Percentiles rank a stretch among this genome's conserved stretches.
Conservation (phyloP, 495 filamentous ascomycete genomes). For the Lentithecium fluviatile region DNA sequence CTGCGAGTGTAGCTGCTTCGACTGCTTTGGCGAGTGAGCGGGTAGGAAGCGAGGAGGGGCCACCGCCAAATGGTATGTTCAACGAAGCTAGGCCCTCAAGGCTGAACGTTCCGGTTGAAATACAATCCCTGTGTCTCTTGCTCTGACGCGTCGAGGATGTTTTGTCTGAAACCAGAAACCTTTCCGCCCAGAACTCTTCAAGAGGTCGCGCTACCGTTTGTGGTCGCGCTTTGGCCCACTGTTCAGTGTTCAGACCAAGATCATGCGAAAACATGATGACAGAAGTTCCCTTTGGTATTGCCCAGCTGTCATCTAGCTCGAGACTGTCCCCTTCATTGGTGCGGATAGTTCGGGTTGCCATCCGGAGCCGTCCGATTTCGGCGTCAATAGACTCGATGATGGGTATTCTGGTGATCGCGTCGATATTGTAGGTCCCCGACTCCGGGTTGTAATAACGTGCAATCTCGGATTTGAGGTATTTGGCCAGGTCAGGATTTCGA, state of each 20-base stretch:
- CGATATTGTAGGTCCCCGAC: constrained; percentile 3
- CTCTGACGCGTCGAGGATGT: background rate
- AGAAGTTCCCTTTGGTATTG: background rate
- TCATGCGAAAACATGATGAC: constrained; percentile 12
- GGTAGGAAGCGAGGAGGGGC: background rate
- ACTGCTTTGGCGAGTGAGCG: constrained; percentile 1
- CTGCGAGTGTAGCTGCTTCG: constrained; percentile 8
- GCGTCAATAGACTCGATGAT: constrained; percentile 21
- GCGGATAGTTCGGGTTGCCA: background rate
- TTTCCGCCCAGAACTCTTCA: constrained; percentile 19
- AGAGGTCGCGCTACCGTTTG: constrained; percentile 7
- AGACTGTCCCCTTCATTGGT: background rate
- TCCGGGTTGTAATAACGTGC: background rate
- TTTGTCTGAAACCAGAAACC: constrained; percentile 15
- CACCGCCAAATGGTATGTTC: constrained; percentile 12
- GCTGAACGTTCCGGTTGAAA: constrained; percentile 11
- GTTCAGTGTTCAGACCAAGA: constrained; percentile 7
- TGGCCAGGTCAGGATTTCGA: background rate
- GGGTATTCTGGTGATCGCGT: background rate
- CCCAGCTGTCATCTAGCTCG: constrained; percentile 16
- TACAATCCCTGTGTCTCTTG: background rate
- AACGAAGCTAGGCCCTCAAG: constrained; percentile 10
- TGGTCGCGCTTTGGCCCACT: constrained; percentile 13
- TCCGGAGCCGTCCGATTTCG: constrained; percentile 13
- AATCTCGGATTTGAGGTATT: constrained; percentile 4